These are phyloP conservation scores for Massarina eburnea DNA, from an alignment of 2,329 filamentous ascomycete species.

Conservation along the genomic window DNA sequence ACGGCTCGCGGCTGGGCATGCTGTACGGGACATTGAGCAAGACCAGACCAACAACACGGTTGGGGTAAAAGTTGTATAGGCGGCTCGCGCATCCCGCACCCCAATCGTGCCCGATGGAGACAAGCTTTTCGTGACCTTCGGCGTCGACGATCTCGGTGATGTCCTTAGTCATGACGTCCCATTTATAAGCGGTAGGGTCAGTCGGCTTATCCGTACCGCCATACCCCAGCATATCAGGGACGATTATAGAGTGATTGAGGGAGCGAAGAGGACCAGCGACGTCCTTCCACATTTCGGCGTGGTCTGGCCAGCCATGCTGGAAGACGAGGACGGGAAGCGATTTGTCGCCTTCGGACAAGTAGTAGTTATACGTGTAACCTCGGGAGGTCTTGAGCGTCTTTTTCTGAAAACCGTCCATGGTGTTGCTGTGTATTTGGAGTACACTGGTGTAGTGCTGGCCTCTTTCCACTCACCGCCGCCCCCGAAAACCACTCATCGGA, in stretches of 20 bases:
- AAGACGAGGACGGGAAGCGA: not conserved
- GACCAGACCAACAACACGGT: constrained; percentile 42
- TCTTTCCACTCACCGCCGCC: too few species aligned
- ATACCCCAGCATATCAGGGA: constrained; percentile 36
- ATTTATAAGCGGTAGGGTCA: constrained; percentile 9
- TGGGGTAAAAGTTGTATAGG: constrained; percentile 43
- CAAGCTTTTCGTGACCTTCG: constrained; percentile 23
- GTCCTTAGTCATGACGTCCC: constrained; percentile 9
- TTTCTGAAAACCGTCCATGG: not conserved
- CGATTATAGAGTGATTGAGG: constrained; percentile 3
- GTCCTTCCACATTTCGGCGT: not conserved
- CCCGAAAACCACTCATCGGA: too few species aligned
- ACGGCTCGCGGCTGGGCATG: constrained; percentile 29
- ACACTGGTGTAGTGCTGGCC: too few species aligned
- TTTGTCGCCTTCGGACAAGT: not conserved
- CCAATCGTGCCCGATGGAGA: constrained; percentile 51
- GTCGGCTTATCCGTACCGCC: constrained; percentile 26
- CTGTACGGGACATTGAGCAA: constrained; percentile 47
- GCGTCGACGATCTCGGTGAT: constrained; percentile 22
- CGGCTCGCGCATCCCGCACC: constrained; percentile 44
- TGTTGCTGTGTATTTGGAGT: not conserved
- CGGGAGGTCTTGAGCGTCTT: not conserved
- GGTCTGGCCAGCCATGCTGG: constrained; percentile 1
- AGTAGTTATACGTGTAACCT: not conserved
- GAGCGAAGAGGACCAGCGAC: not conserved